A percentile compares a stretch with the other conserved stretches of the same genome.
These are phyloP conservation scores for Candida ponderosae DNA, from an alignment of 805 yeast genomes.

Conservation along the genomic window DNA sequence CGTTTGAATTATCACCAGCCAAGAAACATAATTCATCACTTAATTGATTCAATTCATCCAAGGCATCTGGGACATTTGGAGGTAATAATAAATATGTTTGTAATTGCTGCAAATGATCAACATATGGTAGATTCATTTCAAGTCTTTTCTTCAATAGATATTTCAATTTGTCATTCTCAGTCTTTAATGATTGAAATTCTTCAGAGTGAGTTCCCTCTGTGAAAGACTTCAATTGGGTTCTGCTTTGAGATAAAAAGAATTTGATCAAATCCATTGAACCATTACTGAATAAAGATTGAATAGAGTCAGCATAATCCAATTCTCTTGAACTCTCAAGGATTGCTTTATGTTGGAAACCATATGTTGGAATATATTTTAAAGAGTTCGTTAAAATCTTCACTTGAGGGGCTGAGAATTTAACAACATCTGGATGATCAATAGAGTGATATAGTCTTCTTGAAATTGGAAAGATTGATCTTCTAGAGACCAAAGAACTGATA, in stretches of 20 bases:
- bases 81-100: slow-evolving; percentile 62
- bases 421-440: slow-evolving; percentile 17
- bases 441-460: slow-evolving; percentile 19
- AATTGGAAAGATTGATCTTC: no score
- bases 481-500: no score
- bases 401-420: slow-evolving; percentile 25
- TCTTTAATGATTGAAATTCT: slow-evolving; percentile 21
- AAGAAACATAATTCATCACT: slow-evolving; percentile 78
- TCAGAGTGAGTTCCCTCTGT: slow-evolving; percentile 19
- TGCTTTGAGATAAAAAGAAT: slow-evolving; percentile 45
- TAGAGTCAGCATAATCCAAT: slow-evolving; percentile 43
- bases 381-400: slow-evolving; percentile 32
- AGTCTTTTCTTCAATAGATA: slow-evolving; percentile 39
- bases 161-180: slow-evolving; percentile 36
- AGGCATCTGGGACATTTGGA: slow-evolving; percentile 44
- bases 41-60: slow-evolving; percentile 63
- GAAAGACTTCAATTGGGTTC: slow-evolving; percentile 31
- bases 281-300: slow-evolving; percentile 31
- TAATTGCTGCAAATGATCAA: slow-evolving; percentile 24
- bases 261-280: slow-evolving; percentile 48
- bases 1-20: slow-evolving; percentile 74
- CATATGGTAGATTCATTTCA: slow-evolving; percentile 32
- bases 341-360: slow-evolving; percentile 44
- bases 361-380: slow-evolving; percentile 34
- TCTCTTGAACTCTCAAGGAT: slow-evolving; percentile 41